These are phyloP conservation scores for Aureobasidium sp. DNA, from an alignment of 2,329 filamentous ascomycete genomes.

Conservation along the genomic window DNA sequence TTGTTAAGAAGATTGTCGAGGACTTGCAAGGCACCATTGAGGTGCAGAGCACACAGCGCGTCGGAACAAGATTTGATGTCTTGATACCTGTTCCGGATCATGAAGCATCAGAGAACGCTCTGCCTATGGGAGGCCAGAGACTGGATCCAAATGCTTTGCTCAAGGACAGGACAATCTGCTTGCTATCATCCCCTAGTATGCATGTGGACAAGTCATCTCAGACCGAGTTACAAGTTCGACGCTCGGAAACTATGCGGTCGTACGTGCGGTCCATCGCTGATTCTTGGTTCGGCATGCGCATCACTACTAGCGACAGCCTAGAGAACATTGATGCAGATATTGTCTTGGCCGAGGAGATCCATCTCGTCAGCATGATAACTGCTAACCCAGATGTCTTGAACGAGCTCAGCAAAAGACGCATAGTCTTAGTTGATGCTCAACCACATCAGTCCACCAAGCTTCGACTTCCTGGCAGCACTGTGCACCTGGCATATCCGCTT, in stretches of 20 bases:
- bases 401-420: not conserved
- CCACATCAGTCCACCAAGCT: not conserved
- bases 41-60: not conserved
- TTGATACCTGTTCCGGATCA: not conserved
- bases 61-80: slow-evolving; percentile 8
- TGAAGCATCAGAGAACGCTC: too few species aligned
- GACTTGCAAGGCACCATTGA: slow-evolving; percentile 22
- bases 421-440: not conserved
- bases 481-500: not conserved
- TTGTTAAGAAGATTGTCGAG: slow-evolving; percentile 27
- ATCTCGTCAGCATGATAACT: not conserved
- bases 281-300: not conserved
- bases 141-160: not conserved
- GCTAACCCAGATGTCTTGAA: not conserved
- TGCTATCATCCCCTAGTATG: not conserved
- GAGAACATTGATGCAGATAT: not conserved
- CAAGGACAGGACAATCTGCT: not conserved
- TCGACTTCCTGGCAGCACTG: not conserved
- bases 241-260: not conserved
- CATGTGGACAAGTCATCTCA: not conserved
- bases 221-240: not conserved
- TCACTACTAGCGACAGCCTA: not conserved
- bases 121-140: not conserved
- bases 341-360: not conserved
- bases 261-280: not conserved